phyloP scores from a whole-genome alignment of 495 filamentous ascomycete genomes.

The Neurospora sp. region DNA sequence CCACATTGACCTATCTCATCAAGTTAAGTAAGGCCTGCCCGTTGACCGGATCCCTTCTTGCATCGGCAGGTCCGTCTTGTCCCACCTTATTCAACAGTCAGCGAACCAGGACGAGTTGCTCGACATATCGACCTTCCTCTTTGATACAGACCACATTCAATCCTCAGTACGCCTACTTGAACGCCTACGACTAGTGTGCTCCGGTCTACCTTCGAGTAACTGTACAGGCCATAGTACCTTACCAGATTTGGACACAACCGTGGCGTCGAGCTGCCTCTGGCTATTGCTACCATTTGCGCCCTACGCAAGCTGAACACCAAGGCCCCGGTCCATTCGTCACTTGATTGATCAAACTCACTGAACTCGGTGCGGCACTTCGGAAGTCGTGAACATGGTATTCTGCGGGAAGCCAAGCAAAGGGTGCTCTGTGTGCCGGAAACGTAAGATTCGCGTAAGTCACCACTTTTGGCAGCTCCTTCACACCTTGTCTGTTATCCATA shows the following conservation, averaged over 20 bases:
- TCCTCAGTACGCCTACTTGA: background rate
- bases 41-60: background rate
- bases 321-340: background rate
- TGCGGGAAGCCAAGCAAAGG: conserved; percentile 61
- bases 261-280: background rate
- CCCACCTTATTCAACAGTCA: background rate
- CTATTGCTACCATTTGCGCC: background rate
- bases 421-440: conserved; percentile 53
- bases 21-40: background rate
- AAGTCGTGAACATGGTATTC: conserved; percentile 50
- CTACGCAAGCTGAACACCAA: background rate
- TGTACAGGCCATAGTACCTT: background rate
- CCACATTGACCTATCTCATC: background rate
- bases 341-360: background rate
- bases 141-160: background rate
- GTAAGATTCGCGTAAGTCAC: conserved; percentile 33
- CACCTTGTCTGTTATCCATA: background rate
- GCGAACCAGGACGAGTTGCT: background rate
- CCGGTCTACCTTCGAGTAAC: background rate
- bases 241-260: background rate
- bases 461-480: background rate
- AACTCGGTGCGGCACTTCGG: background rate
- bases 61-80: background rate
- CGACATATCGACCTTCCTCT: background rate
- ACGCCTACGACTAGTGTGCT: background rate